Percentiles rank a stretch among this genome's conserved stretches.
Conservation (phyloP, 2,329 filamentous ascomycete species). For the Claviceps paspali region DNA sequence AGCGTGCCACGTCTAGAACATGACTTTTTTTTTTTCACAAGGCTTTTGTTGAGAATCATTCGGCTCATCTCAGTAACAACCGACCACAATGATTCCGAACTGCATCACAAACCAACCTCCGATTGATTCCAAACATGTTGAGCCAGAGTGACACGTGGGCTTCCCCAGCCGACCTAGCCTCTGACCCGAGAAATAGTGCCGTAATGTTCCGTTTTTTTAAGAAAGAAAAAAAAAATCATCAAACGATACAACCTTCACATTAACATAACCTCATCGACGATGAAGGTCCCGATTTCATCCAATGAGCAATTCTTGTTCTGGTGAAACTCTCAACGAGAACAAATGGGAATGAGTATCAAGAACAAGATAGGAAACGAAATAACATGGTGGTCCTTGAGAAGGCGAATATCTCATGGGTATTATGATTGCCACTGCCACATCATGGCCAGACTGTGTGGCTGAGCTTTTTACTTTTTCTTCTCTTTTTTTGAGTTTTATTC, state of each 20-base stretch:
- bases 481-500: no score
- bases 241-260: not conserved
- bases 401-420: not conserved
- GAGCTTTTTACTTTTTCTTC: no score
- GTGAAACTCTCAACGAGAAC: not conserved
- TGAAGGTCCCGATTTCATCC: not conserved
- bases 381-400: not conserved
- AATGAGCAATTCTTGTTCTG: not conserved
- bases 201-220: not conserved
- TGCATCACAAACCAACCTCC: not conserved
- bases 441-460: not conserved
- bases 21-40: no score
- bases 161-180: no score
- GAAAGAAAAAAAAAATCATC: not conserved
- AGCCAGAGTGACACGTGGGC: no score
- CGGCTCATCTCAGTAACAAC: not conserved
- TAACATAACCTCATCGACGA: not conserved
- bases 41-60: no score
- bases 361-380: conserved; percentile 8
- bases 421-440: not conserved
- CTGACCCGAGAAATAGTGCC: no score
- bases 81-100: not conserved
- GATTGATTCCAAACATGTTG: not conserved
- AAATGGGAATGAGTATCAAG: conserved; percentile 25
- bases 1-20: not conserved